Percentiles rank a stretch among this genome's conserved stretches.
These are phyloP conservation scores for Madurella mycetomatis DNA, from an alignment of 2,329 filamentous ascomycete species.

Conservation along the genomic window DNA sequence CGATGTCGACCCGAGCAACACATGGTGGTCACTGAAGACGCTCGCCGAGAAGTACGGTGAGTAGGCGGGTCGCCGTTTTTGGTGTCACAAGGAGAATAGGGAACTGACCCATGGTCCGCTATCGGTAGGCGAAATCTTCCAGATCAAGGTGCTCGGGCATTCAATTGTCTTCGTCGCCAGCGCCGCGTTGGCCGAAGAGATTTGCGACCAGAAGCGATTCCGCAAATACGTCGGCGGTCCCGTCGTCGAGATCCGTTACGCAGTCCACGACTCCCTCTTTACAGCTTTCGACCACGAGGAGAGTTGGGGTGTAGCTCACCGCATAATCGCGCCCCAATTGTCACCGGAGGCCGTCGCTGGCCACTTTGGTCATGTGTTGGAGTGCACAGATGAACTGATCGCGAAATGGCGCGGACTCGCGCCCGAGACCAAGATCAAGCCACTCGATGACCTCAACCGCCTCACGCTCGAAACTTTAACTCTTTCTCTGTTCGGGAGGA, in stretches of 20 bases:
- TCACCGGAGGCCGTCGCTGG: constrained; percentile 30
- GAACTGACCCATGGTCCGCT: background rate
- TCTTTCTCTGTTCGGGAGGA: constrained; percentile 48
- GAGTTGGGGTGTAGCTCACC: constrained; percentile 48
- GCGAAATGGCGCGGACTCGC: constrained; percentile 44
- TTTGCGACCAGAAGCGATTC: constrained; percentile 51
- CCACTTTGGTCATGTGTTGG: constrained; percentile 46
- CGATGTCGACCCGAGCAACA: constrained; percentile 45
- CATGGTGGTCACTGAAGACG: constrained; percentile 46
- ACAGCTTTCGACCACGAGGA: constrained; percentile 46
- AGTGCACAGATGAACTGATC: constrained; percentile 46
- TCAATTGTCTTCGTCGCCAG: constrained; percentile 40
- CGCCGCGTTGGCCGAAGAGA: constrained; percentile 39
- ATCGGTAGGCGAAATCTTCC: constrained; percentile 40
- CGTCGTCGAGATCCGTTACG: constrained; percentile 47
- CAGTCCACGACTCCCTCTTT: constrained; percentile 50
- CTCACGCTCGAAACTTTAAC: constrained; percentile 50
- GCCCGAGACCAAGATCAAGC: constrained; percentile 37
- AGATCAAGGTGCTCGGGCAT: constrained; percentile 39
- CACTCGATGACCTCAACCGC: constrained; percentile 48
- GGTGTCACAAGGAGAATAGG: background rate
- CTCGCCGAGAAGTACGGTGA: constrained; percentile 38
- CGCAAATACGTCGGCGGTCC: constrained; percentile 51
- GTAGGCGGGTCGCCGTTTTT: background rate
- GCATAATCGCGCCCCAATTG: constrained; percentile 47